Evolutionary conservation across 2,329 filamentous ascomycete species (phyloP).

Genomic region (Pestalotiopsis sp.): DNA sequence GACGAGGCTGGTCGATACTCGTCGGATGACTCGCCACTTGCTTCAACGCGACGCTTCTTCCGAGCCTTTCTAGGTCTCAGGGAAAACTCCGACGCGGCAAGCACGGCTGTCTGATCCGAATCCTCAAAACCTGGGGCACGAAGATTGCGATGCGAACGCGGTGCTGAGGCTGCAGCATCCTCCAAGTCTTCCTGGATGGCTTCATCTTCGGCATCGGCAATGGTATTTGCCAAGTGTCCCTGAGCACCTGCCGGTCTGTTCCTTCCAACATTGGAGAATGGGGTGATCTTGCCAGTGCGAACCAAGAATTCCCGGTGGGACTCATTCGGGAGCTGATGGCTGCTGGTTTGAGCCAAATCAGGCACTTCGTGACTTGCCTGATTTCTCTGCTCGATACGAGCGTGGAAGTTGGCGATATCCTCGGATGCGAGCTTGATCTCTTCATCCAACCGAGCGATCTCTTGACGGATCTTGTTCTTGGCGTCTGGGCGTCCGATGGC

Average conservation of each 20-base stretch:
- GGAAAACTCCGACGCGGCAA: slow-evolving; percentile 56
- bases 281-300: slow-evolving; percentile 95
- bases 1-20: slow-evolving; percentile 44
- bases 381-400: slow-evolving; percentile 77
- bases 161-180: slow-evolving; percentile 45
- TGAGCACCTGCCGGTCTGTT: slow-evolving; percentile 63
- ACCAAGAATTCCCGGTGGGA: slow-evolving; percentile 88
- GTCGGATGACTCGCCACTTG: slow-evolving; percentile 40
- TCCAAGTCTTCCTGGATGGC: slow-evolving; percentile 53
- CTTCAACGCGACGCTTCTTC: slow-evolving; percentile 53
- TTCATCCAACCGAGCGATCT: slow-evolving; percentile 67
- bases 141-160: slow-evolving; percentile 72
- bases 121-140: slow-evolving; percentile 73
- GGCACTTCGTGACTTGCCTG: slow-evolving; percentile 46
- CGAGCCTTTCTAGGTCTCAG: slow-evolving; percentile 61
- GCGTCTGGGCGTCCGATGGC: slow-evolving; percentile 48
- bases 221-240: slow-evolving; percentile 73
- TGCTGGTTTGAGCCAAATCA: slow-evolving; percentile 47
- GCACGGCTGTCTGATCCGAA: slow-evolving; percentile 33
- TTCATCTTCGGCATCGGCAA: slow-evolving; percentile 83
- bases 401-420: slow-evolving; percentile 79
- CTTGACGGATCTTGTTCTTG: slow-evolving; percentile 61
- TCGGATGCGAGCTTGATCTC: slow-evolving; percentile 67
- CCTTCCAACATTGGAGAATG: slow-evolving; percentile 79
- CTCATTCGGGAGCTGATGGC: slow-evolving; percentile 73